Evolutionary conservation across 2,329 filamentous ascomycete genomes (phyloP).

Genomic region (Beauveria varroae): DNA sequence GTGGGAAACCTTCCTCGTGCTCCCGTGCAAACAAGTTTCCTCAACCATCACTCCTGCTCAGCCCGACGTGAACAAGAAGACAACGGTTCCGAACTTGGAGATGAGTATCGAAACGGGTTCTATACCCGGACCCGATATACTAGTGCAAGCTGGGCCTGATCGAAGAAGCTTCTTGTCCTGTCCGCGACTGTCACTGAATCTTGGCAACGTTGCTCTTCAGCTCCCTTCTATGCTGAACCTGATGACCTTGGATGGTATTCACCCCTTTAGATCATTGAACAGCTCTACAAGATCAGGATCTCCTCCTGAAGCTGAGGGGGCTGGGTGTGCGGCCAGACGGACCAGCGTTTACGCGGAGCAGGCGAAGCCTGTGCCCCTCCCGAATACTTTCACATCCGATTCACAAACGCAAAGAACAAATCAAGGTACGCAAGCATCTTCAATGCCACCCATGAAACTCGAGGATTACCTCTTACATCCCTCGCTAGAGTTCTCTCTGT

Average conservation of each 20-base stretch:
- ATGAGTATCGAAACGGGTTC: background rate
- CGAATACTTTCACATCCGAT: background rate
- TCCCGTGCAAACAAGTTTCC: slow-evolving; percentile 25
- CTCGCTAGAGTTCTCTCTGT: background rate
- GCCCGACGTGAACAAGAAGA: too few relatives aligned
- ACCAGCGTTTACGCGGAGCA: background rate
- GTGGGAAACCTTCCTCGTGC: slow-evolving; percentile 30
- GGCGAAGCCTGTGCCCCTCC: background rate
- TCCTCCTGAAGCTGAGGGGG: background rate
- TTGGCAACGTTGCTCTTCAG: slow-evolving; percentile 19
- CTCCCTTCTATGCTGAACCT: slow-evolving; percentile 20
- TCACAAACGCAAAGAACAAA: background rate
- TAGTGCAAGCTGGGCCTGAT: background rate
- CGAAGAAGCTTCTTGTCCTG: slow-evolving; percentile 13
- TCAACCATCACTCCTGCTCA: background rate
- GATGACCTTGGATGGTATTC: background rate
- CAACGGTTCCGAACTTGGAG: too few relatives aligned
- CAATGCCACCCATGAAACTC: background rate
- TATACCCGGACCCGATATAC: background rate
- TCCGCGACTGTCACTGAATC: slow-evolving; percentile 26
- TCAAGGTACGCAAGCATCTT: background rate
- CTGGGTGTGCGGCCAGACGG: background rate
- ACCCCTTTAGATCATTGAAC: background rate
- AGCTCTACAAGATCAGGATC: background rate
- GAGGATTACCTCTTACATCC: too few relatives aligned